Percentiles rank a stretch among this genome's conserved stretches.
These are phyloP conservation scores for Steccherinum ochraceum DNA, from an alignment of 768 basidiomycete genomes.

Conservation along the genomic window DNA sequence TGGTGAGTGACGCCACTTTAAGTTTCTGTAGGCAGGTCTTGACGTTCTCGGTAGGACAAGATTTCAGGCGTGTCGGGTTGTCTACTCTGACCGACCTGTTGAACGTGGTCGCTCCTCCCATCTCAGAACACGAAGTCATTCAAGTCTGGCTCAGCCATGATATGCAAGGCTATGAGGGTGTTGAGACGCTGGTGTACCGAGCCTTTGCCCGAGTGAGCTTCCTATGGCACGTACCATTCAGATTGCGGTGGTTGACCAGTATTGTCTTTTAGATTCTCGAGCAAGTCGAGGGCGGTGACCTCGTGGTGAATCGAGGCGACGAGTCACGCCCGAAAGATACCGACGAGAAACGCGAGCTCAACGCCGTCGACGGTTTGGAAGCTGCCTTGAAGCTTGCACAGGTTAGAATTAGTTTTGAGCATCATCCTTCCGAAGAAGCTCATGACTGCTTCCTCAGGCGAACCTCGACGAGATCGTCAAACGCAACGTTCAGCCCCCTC, in stretches of 20 bases:
- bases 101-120: slow-evolving; percentile 96
- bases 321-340: slow-evolving; percentile 65
- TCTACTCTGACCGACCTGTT: slow-evolving; percentile 88
- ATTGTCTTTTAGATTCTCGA: slow-evolving; percentile 66
- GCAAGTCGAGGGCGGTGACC: slow-evolving; percentile 89
- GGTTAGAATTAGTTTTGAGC: slow-evolving; percentile 44
- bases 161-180: slow-evolving; percentile 93
- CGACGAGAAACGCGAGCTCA: slow-evolving; percentile 58
- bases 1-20: slow-evolving; percentile 37
- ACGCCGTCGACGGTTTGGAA: slow-evolving; percentile 79
- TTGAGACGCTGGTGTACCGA: slow-evolving; percentile 90
- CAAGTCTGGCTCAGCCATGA: slow-evolving; percentile 95
- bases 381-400: slow-evolving; percentile 82
- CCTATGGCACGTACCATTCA: too few species aligned
- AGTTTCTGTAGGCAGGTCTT: slow-evolving; percentile 3
- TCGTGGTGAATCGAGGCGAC: slow-evolving; percentile 79
- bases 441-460: slow-evolving; percentile 39
- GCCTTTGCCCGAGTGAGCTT: slow-evolving; percentile 67
- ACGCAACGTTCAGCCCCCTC: slow-evolving; percentile 39
- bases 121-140: slow-evolving; percentile 97
- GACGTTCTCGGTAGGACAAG: slow-evolving; percentile 56
- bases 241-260: background rate
- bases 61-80: slow-evolving; percentile 81
- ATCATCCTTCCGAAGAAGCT: slow-evolving; percentile 1
- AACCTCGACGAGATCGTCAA: slow-evolving; percentile 73